Conservation (phyloP, 352 stramenopile species). For the Thalassiosira hispida region DNA sequence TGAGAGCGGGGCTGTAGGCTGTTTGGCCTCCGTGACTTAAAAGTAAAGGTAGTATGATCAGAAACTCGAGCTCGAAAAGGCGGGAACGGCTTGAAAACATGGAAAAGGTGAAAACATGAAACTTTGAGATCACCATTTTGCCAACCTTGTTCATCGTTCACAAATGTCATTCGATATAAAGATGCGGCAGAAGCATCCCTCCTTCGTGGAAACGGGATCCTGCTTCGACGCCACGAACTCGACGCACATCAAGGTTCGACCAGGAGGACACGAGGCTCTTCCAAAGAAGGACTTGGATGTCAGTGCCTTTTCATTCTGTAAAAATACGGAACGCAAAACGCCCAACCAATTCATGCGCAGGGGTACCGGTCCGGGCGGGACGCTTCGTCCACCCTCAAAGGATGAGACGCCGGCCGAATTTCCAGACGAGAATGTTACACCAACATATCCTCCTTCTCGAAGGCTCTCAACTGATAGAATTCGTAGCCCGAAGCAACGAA, state of each 20-base stretch:
- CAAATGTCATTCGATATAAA: conserved; percentile 58
- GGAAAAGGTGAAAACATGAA: too few relatives aligned
- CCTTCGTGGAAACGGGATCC: conserved; percentile 90
- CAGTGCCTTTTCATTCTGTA: conserved; percentile 92
- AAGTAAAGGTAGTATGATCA: too few relatives aligned
- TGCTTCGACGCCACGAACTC: conserved; percentile 93
- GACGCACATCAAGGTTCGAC: conserved; percentile 73
- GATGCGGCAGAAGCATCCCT: conserved; percentile 45
- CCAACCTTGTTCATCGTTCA: conserved; percentile 41
- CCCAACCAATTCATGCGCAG: conserved; percentile 92
- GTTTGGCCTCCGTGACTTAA: too few relatives aligned
- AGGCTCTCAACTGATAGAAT: conserved; percentile 17
- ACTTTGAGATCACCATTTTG: too few relatives aligned
- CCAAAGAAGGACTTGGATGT: conserved; percentile 85
- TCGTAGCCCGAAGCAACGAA: conserved; percentile 31
- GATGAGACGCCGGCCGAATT: conserved; percentile 42
- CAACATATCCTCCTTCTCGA: not conserved
- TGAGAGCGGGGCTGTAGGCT: too few relatives aligned
- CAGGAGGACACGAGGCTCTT: conserved; percentile 82
- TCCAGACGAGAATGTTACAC: conserved; percentile 55
- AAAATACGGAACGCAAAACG: conserved; percentile 87
- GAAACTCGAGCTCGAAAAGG: too few relatives aligned
- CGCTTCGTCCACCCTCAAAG: conserved; percentile 56
- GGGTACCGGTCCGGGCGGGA: conserved; percentile 89
- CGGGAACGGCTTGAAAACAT: too few relatives aligned